phyloP scores from a whole-genome alignment of 768 basidiomycete species.

The Sporobolomyces phaffii region DNA sequence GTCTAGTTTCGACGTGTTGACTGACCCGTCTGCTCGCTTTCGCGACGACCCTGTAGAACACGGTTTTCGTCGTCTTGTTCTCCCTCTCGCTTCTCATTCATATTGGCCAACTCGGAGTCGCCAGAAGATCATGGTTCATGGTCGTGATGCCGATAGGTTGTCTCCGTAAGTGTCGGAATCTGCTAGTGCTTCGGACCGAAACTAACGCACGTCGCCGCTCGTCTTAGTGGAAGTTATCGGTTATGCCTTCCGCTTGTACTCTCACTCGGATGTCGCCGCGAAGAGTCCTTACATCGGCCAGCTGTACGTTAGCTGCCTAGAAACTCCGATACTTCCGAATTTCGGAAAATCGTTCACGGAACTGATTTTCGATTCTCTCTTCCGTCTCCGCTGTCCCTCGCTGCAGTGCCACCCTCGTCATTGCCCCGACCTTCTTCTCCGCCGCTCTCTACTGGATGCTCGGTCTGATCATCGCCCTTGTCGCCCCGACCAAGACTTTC shows the following conservation, averaged over 20 bases:
- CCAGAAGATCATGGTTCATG: conserved; percentile 24
- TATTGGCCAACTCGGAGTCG: background rate
- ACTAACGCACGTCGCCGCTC: no score
- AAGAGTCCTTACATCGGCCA: conserved; percentile 7
- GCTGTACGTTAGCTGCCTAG: no score
- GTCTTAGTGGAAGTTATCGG: conserved; percentile 5
- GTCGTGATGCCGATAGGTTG: conserved; percentile 5
- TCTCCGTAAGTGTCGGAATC: background rate
- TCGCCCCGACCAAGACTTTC: background rate
- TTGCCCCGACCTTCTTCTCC: conserved; percentile 30
- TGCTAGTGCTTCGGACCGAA: background rate
- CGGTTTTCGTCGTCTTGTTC: conserved; percentile 15
- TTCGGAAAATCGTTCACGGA: no score
- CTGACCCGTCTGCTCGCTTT: background rate
- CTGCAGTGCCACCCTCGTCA: conserved; percentile 12
- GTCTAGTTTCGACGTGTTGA: no score
- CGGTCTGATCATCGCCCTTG: conserved; percentile 13
- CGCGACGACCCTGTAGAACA: background rate
- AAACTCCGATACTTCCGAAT: no score
- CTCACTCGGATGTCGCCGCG: conserved; percentile 4
- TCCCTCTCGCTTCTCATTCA: background rate
- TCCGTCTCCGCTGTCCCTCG: background rate
- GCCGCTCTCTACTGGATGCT: conserved; percentile 31
- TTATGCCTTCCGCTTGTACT: conserved; percentile 13
- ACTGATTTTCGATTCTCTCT: no score